Base-by-base conservation (phyloP, 441 rosid genomes). In the Gossypium aridum region DNA sequence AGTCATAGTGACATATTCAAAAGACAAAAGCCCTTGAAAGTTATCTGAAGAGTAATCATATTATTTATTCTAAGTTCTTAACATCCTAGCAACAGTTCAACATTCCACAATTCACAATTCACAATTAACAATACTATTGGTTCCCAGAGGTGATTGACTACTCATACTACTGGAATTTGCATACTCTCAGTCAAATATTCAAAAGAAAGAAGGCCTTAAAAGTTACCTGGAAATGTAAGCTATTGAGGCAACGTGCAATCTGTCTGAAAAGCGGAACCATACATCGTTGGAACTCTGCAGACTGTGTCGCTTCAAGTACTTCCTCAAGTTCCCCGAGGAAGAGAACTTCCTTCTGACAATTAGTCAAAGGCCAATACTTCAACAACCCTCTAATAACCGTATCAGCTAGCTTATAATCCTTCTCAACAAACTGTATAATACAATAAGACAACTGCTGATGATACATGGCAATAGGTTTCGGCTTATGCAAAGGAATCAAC, bases 261-360 rank as follows among this genome's bases (percentile, higher is more conserved):
- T 85, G 97, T 83, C 90, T 87, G 81, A 91, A 95, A 82, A 95
- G 86, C 61, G 91, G 91, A 70, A 92, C 96, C 94, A 91, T 88
- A 71, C 94, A 92, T 20, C 92, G 88, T 72, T 92, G 96, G 77
- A 95, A 95, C 84, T 92, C 99, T 5, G 91, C 91, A 73, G 92
- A 80, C 65, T 95, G 97, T 3, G 99, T 90, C 16, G 90, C 96
- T 80, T 95, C 99, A 13, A 95, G 90, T 75, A 95, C 98, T 85
- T 95, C 99, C 85, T 95, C 99, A 53, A 94, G 96, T 82, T 94
- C 97, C 76, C 90, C 92, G 69, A 94, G 93, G 71, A 92, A 92
- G 78, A 95, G 91, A 83, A 95, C 91, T 75, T 95, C 99, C 82
- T 95, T 95, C 64, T 79, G 88, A 80, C 98, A 92, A 80, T 91